Evolutionary conservation across 805 yeast species (phyloP), one percentile per base, ranked within the genome.

Genomic region (Spathaspora passalidarum): DNA sequence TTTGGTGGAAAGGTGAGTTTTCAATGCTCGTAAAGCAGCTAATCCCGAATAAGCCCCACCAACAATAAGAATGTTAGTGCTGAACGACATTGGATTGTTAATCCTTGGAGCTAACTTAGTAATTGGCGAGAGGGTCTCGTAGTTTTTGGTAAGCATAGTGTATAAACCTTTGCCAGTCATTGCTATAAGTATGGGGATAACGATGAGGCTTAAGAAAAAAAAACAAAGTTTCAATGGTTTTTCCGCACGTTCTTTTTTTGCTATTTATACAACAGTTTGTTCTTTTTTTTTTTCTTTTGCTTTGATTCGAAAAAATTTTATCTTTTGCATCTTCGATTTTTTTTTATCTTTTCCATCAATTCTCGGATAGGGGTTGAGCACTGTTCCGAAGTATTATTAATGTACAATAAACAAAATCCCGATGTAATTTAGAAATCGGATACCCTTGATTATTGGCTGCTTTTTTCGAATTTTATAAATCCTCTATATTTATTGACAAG

Each of bases 11-110:
- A 65, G 55, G 21, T 64, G 63, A 29, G 52, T 55, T 40, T 61
- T 55, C 42, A 69, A 52, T 7, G 66, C 56, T 34, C 57, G 60
- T 5, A 69, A 47, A 1, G 73, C 66, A 13, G 73, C 57, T 19
- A 70, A 55, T 2, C 76, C 76, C n/a, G 69, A 62, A 49, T 65
- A 71, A 0, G 74, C 63, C 1, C 76, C 75, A 1, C 75, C 76
- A n/a, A 69, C 63, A 5, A 70, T 59, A 32, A 70, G 57, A 5
- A 71, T 59, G 47, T 69, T 66, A 19, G 73, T 63, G 32, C 60
- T 56, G 44, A 68, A 57, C 9, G 57, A 46, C 5, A 46, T 32
- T 5, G 56, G 36, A 11, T 42, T 47, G 29, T 16, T 38, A 2
- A 18, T 7, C 6, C 18, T 5, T 16, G 25, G 20, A 5, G 45